phyloP scores from a whole-genome alignment of 176 grass and related monocot genomes.

The Avena eriantha region DNA sequence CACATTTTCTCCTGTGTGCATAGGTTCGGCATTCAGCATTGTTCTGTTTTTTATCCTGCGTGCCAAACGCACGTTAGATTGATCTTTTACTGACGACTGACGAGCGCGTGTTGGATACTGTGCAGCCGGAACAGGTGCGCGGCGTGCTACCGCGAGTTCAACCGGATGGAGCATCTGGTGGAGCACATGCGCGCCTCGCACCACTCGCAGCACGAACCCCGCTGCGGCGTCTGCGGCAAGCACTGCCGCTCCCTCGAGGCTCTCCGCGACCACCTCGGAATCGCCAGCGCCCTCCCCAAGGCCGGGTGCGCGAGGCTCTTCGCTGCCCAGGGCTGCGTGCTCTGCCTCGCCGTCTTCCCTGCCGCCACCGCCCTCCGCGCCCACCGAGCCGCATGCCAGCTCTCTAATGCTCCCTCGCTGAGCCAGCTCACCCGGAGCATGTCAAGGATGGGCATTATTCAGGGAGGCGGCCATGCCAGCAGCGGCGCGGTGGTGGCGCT shows the following conservation, averaged over 20 bases:
- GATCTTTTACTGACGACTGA: not conserved
- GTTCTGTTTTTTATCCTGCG: not conserved
- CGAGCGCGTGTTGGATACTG: not conserved
- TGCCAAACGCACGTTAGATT: not conserved
- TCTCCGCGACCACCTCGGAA: slow-evolving; percentile 81
- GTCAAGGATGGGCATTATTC: slow-evolving; percentile 45
- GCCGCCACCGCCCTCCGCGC: slow-evolving; percentile 46
- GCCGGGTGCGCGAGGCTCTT: slow-evolving; percentile 63
- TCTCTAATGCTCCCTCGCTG: not conserved
- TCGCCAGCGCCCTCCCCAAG: slow-evolving; percentile 79
- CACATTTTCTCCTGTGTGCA: no score
- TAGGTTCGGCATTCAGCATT: no score
- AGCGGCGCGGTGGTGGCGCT: slow-evolving; percentile 50
- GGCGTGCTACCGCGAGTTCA: slow-evolving; percentile 47
- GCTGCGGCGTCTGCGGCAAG: slow-evolving; percentile 61
- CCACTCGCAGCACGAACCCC: slow-evolving; percentile 80
- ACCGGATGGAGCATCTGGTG: slow-evolving; percentile 86
- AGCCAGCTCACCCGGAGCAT: not conserved
- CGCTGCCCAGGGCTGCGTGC: slow-evolving; percentile 51
- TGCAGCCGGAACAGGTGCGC: slow-evolving; percentile 66
- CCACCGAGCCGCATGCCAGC: slow-evolving; percentile 48
- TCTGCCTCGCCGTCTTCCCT: slow-evolving; percentile 66
- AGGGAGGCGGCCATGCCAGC: not conserved
- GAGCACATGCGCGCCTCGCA: slow-evolving; percentile 78
- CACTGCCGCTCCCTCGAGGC: slow-evolving; percentile 85